Conservation (phyloP, 2,329 filamentous ascomycete genomes). For the Colletotrichum noveboracense region DNA sequence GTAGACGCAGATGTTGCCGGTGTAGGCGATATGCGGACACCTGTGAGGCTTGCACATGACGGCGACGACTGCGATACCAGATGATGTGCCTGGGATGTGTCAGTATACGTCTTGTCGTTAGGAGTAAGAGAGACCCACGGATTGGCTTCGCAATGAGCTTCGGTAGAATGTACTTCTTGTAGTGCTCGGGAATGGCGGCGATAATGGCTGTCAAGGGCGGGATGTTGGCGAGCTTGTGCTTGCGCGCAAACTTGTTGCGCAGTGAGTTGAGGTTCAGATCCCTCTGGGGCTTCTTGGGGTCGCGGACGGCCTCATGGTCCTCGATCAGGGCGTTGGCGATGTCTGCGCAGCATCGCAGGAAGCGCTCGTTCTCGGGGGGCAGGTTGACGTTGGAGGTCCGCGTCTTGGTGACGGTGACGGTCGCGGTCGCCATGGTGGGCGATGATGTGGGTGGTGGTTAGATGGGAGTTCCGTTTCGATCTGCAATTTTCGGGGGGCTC, state of each 20-base stretch:
- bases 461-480: too few relatives aligned
- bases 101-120: neutral
- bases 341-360: conserved; percentile 92
- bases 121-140: conserved; percentile 52
- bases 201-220: conserved; percentile 97
- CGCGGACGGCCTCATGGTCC: conserved; percentile 83
- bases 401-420: conserved; percentile 62
- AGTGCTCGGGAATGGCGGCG: conserved; percentile 97
- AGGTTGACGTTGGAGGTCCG: conserved; percentile 78
- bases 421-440: conserved; percentile 50
- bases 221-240: conserved; percentile 86
- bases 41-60: conserved; percentile 99
- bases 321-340: conserved; percentile 94
- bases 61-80: conserved; percentile 95
- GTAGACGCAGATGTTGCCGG: conserved; percentile 98
- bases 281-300: conserved; percentile 74
- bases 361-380: conserved; percentile 92
- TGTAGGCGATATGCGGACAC: conserved; percentile 97
- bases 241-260: conserved; percentile 87
- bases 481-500: too few relatives aligned
- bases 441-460: neutral
- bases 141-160: conserved; percentile 98
- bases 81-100: conserved; percentile 73
- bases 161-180: conserved; percentile 98
- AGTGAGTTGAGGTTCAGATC: conserved; percentile 94